These are phyloP conservation scores for Claviceps sp. DNA, from an alignment of 2,329 filamentous ascomycete genomes.

Conservation along the genomic window DNA sequence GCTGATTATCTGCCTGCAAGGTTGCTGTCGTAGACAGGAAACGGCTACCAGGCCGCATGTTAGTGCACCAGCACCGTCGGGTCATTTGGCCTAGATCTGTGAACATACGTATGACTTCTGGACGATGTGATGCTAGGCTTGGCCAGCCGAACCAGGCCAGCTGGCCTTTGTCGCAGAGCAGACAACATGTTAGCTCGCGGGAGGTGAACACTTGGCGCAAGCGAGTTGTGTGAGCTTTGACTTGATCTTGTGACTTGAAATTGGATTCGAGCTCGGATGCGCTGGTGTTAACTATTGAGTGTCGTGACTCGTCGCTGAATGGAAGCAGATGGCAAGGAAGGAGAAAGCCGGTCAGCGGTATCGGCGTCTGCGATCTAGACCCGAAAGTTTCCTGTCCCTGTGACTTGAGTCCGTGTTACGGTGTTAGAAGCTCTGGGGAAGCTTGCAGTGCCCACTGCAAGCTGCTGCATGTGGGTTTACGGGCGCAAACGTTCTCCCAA, in stretches of 20 bases:
- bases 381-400: constrained; percentile 22
- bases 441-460: not conserved
- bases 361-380: constrained; percentile 16
- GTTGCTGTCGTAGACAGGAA: constrained; percentile 36
- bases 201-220: not conserved
- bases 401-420: constrained; percentile 10
- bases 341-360: constrained; percentile 14
- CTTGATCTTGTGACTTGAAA: not conserved
- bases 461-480: too few species aligned
- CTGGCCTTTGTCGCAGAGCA: constrained; percentile 8
- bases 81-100: not conserved
- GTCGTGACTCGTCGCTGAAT: not conserved
- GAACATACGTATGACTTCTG: constrained; percentile 8
- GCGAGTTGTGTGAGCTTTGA: not conserved
- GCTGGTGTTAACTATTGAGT: not conserved
- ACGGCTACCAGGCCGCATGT: constrained; percentile 24
- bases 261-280: not conserved
- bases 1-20: constrained; percentile 36
- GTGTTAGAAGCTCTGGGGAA: not conserved
- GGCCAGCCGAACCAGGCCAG: constrained; percentile 7
- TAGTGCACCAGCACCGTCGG: not conserved
- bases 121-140: constrained; percentile 6
- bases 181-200: constrained; percentile 9
- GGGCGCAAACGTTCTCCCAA: not conserved
- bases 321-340: constrained; percentile 1